Evolutionary conservation across 1,139 yeast species (phyloP).

Genomic region (Geotrichum australiense): DNA sequence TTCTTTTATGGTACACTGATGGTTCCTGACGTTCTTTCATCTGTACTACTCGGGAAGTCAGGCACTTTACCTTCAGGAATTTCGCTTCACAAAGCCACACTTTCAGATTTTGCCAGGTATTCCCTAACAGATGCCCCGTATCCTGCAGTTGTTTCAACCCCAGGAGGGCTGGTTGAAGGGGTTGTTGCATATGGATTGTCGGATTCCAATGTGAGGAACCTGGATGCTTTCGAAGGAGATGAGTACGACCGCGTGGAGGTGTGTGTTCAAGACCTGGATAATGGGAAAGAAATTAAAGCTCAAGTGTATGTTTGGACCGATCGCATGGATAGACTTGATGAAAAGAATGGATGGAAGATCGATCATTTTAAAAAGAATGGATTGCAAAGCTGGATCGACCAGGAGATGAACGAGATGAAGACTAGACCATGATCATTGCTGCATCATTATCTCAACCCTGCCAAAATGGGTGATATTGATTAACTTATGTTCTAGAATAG

Average conservation of each 20-base stretch:
- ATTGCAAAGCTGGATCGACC: conserved; percentile 13
- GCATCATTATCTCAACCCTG: no score
- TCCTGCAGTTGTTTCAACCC: conserved; percentile 26
- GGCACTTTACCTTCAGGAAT: no score
- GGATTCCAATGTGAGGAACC: conserved; percentile 21
- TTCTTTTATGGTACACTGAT: conserved; percentile 31
- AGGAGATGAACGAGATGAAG: conserved; percentile 10
- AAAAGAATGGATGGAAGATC: conserved; percentile 9
- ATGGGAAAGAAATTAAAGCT: conserved; percentile 18
- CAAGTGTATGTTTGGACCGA: conserved; percentile 27
- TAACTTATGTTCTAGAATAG: no score
- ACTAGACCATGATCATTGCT: no score
- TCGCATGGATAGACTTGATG: conserved; percentile 12
- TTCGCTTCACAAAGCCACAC: conserved; percentile 23
- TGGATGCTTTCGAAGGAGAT: conserved; percentile 32
- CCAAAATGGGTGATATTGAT: no score
- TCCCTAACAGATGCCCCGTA: conserved; percentile 27
- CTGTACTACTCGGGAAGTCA: conserved; percentile 28
- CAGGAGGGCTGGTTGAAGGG: conserved; percentile 25
- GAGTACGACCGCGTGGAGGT: conserved; percentile 29
- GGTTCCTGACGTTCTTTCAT: conserved; percentile 30
- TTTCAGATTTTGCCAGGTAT: conserved; percentile 25
- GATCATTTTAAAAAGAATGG: conserved; percentile 8
- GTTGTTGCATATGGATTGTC: conserved; percentile 27
- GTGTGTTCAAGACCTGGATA: conserved; percentile 22